phyloP scores from a whole-genome alignment of 2,329 filamentous ascomycete genomes.

The Pezicula carpinea region DNA sequence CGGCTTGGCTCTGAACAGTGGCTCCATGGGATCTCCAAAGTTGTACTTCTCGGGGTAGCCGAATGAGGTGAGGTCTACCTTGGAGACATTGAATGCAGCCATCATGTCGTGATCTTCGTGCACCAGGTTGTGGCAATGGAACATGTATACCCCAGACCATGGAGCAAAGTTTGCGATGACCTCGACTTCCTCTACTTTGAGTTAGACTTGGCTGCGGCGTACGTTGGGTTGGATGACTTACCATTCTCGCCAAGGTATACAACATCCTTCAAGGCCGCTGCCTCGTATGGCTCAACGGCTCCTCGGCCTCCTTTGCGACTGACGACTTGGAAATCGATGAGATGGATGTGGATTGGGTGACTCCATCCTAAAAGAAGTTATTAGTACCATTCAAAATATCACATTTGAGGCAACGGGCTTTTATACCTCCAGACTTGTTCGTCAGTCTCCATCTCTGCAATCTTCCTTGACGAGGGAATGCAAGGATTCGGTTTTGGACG shows the following conservation, averaged over 20 bases:
- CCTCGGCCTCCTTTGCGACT: slow-evolving; percentile 38
- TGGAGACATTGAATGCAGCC: slow-evolving; percentile 22
- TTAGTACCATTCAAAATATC: not conserved
- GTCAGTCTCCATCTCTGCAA: slow-evolving; percentile 36
- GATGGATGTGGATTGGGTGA: slow-evolving; percentile 45
- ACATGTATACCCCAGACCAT: slow-evolving; percentile 48
- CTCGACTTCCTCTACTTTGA: slow-evolving; percentile 37
- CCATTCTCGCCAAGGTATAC: slow-evolving; percentile 45
- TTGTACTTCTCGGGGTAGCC: slow-evolving; percentile 17
- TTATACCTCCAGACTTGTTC: slow-evolving; percentile 13
- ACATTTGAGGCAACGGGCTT: not conserved
- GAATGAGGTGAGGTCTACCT: slow-evolving; percentile 8
- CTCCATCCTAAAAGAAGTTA: slow-evolving; percentile 9
- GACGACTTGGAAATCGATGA: slow-evolving; percentile 53
- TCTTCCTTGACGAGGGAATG: slow-evolving; percentile 40
- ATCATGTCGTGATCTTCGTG: slow-evolving; percentile 31
- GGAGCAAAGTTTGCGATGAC: slow-evolving; percentile 48
- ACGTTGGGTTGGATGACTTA: not conserved
- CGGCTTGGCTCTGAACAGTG: slow-evolving; percentile 16
- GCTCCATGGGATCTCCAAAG: slow-evolving; percentile 21
- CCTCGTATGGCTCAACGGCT: slow-evolving; percentile 42
- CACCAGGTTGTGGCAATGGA: slow-evolving; percentile 32
- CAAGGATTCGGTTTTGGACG: slow-evolving; percentile 42
- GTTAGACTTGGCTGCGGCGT: not conserved
- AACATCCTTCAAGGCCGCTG: slow-evolving; percentile 51